Conservation (phyloP, 148 eudicot species). For the Agrostemma githago region DNA sequence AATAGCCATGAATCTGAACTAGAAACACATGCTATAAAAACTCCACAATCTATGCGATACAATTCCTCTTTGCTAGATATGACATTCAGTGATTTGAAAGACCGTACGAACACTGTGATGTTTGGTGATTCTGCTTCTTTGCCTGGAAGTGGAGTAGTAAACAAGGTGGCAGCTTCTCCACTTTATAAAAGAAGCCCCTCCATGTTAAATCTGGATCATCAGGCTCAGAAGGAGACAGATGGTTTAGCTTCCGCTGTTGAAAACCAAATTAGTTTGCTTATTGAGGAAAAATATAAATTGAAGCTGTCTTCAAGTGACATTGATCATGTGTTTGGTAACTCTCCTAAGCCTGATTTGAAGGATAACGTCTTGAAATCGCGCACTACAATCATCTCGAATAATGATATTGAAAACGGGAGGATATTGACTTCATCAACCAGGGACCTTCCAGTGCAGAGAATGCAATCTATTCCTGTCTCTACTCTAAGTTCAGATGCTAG, state of each 20-base stretch:
- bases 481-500: slow-evolving; percentile 25
- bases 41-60: slow-evolving; percentile 23
- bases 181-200: slow-evolving; percentile 25
- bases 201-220: slow-evolving; percentile 16
- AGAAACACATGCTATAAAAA: slow-evolving; percentile 15
- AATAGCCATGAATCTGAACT: slow-evolving; percentile 13
- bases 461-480: slow-evolving; percentile 23
- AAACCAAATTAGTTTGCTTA: slow-evolving; percentile 22
- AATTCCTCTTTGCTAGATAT: slow-evolving; percentile 32
- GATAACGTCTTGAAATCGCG: slow-evolving; percentile 19
- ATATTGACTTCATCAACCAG: slow-evolving; percentile 16
- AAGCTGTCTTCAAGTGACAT: slow-evolving; percentile 24
- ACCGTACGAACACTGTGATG: slow-evolving; percentile 14
- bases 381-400: slow-evolving; percentile 15
- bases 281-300: slow-evolving; percentile 16
- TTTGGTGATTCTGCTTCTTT: slow-evolving; percentile 25
- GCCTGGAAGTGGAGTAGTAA: slow-evolving; percentile 22
- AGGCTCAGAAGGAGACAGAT: slow-evolving; percentile 25
- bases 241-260: slow-evolving; percentile 22
- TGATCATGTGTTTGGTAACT: slow-evolving; percentile 2
- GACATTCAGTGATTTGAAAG: slow-evolving; percentile 25
- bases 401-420: slow-evolving; percentile 17
- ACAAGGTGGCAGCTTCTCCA: slow-evolving; percentile 29
- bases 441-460: slow-evolving; percentile 12
- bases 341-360: slow-evolving; percentile 21